Conservation (phyloP, 495 filamentous ascomycete genomes). For the Penicillium alfredii region DNA sequence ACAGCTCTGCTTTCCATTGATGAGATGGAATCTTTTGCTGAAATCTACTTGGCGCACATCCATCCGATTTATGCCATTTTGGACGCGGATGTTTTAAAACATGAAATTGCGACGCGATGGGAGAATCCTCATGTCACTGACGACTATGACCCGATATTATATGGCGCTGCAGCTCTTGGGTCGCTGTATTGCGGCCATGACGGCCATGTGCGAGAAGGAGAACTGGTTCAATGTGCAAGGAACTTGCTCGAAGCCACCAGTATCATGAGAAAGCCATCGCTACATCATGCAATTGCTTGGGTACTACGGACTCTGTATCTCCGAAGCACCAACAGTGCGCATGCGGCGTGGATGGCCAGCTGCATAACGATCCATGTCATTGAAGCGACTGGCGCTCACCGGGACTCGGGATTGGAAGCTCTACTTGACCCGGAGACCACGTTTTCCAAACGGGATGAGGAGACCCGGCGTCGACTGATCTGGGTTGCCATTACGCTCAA, state of each 20-base stretch:
- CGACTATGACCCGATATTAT: conserved; percentile 23
- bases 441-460: not conserved
- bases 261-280: conserved; percentile 3
- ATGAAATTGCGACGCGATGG: conserved; percentile 11
- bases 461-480: conserved; percentile 3
- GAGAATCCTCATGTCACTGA: not conserved
- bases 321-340: conserved; percentile 32
- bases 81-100: conserved; percentile 15
- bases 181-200: conserved; percentile 19
- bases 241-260: conserved; percentile 23
- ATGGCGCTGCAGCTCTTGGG: conserved; percentile 30
- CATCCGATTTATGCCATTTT: conserved; percentile 33
- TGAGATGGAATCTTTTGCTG: conserved; percentile 8
- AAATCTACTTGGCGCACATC: conserved; percentile 28
- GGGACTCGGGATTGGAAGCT: not conserved
- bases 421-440: not conserved
- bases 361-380: conserved; percentile 37
- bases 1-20: conserved; percentile 2
- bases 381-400: conserved; percentile 22
- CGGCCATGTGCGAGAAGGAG: conserved; percentile 11
- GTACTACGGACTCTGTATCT: conserved; percentile 37
- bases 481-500: conserved; percentile 12
- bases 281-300: conserved; percentile 33
- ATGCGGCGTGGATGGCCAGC: conserved; percentile 39
- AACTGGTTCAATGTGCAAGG: conserved; percentile 27